Percentiles rank a stretch among this genome's conserved stretches.
Evolutionary conservation across 352 stramenopile species (phyloP).

Genomic region (Pythium monospermum): DNA sequence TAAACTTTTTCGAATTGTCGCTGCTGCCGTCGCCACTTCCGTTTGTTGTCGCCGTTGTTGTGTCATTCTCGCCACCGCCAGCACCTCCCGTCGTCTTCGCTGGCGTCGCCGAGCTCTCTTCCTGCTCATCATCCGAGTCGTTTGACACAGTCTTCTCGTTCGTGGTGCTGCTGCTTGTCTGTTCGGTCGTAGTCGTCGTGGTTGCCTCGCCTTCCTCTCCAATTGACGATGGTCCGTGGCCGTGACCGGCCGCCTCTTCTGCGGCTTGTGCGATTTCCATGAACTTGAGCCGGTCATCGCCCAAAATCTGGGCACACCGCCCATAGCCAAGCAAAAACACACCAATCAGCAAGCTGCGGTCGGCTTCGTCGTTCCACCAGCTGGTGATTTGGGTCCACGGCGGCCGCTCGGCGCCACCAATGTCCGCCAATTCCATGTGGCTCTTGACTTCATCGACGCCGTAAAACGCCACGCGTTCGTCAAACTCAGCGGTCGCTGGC

Average conservation of each 20-base stretch:
- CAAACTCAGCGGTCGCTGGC: constrained; percentile 43
- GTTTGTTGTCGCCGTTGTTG: constrained; percentile 18
- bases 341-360: constrained; percentile 73
- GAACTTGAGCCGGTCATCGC: constrained; percentile 71
- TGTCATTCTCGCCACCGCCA: not conserved
- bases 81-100: not conserved
- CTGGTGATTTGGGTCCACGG: constrained; percentile 77
- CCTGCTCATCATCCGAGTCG: not conserved
- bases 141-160: too few species aligned
- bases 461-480: constrained; percentile 68
- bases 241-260: constrained; percentile 20
- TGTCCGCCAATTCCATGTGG: constrained; percentile 55
- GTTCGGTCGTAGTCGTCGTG: constrained; percentile 16
- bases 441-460: constrained; percentile 60
- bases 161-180: too few species aligned
- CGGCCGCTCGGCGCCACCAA: constrained; percentile 62
- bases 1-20: too few species aligned
- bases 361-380: constrained; percentile 81
- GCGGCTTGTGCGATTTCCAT: constrained; percentile 49
- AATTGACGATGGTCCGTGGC: too few species aligned
- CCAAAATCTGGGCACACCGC: constrained; percentile 76
- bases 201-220: too few species aligned
- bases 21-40: constrained; percentile 20
- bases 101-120: not conserved
- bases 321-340: constrained; percentile 86